phyloP scores from a whole-genome alignment of 306 rosid genomes.

The Lupinus albus region DNA sequence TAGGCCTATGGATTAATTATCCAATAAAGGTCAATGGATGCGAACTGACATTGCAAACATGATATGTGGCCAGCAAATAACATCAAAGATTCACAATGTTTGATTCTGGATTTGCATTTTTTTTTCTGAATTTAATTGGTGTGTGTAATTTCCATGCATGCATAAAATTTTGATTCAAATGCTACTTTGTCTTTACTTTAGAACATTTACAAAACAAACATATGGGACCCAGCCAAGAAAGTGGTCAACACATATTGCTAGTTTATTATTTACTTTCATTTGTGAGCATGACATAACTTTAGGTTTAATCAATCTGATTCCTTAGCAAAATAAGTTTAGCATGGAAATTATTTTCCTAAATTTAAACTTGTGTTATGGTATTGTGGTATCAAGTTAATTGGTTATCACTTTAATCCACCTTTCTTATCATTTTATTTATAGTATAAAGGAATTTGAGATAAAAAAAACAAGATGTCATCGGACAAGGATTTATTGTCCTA shows the following conservation, averaged over 20 bases:
- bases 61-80: slow-evolving; percentile 42
- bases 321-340: too few species aligned
- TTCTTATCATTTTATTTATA: too few species aligned
- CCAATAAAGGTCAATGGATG: background rate
- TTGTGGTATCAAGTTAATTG: too few species aligned
- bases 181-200: slow-evolving; percentile 2
- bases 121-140: background rate
- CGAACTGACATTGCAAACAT: slow-evolving; percentile 19
- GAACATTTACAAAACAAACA: slow-evolving; percentile 23
- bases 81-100: slow-evolving; percentile 22
- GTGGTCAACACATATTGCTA: slow-evolving; percentile 33
- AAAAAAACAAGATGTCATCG: too few species aligned
- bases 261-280: slow-evolving; percentile 1
- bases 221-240: background rate
- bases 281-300: too few species aligned
- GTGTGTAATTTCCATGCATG: background rate
- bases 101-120: slow-evolving; percentile 1
- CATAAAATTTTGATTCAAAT: background rate
- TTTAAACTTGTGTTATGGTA: too few species aligned
- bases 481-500: too few species aligned
- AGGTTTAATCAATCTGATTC: too few species aligned
- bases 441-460: too few species aligned
- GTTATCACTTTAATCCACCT: too few species aligned
- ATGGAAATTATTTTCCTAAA: too few species aligned
- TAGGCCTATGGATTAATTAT: background rate